phyloP scores from a whole-genome alignment of 768 basidiomycete genomes.

The Boletus bicolor region DNA sequence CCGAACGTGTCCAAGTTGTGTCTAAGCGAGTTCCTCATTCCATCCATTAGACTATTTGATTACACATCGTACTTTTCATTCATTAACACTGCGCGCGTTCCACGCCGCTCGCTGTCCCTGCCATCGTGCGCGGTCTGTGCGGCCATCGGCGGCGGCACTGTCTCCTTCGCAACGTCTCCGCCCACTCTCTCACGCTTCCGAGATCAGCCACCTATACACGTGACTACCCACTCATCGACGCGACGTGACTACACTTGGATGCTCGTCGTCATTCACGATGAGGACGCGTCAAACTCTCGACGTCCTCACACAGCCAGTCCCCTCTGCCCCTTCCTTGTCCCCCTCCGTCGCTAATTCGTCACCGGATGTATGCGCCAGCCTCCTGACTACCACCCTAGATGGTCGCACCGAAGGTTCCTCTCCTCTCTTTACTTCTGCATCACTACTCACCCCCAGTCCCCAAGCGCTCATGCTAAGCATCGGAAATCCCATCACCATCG shows the following conservation, averaged over 20 bases:
- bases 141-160: not conserved
- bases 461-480: slow-evolving; percentile 59
- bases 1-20: not conserved
- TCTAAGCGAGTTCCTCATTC: not conserved
- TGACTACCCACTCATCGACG: slow-evolving; percentile 11
- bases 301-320: slow-evolving; percentile 29
- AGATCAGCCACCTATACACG: slow-evolving; percentile 2
- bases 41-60: not conserved
- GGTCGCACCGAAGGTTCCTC: slow-evolving; percentile 62
- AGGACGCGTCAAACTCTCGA: slow-evolving; percentile 16
- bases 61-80: not conserved
- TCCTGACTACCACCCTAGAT: slow-evolving; percentile 54
- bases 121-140: slow-evolving; percentile 7
- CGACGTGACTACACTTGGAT: slow-evolving; percentile 2
- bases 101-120: slow-evolving; percentile 10
- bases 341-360: slow-evolving; percentile 6
- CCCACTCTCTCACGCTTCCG: not conserved
- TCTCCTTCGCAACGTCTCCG: slow-evolving; percentile 12
- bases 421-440: not conserved
- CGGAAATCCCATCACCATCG: slow-evolving; percentile 63
- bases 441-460: not conserved
- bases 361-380: slow-evolving; percentile 64
- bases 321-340: slow-evolving; percentile 23
- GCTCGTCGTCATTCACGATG: slow-evolving; percentile 17
- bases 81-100: slow-evolving; percentile 4